Base-by-base conservation (phyloP, 208 protist species). In the Acanthamoeba castellanii region DNA sequence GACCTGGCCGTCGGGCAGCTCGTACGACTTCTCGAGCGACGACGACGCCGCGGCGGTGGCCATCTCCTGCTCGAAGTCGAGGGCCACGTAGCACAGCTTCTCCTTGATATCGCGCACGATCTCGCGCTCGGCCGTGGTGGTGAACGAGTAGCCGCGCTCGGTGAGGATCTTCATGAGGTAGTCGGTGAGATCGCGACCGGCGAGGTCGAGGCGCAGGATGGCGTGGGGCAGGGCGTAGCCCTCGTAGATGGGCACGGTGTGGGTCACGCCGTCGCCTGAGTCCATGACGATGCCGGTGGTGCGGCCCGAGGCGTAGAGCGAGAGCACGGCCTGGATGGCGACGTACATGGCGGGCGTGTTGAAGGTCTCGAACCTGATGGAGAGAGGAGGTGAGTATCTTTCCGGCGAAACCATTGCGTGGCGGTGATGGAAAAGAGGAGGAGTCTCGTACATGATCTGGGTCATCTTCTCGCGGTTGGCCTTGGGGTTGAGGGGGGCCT, bases 31-130 rank as follows among this genome's bases (percentile, higher is more conserved):
- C 5, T 52, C 78, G 11, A 34, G n/a, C 25, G 78, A 52, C 55
- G 96, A 96, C 52, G 52, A 57, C 89, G 52, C 95, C 92, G 78
- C 92, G 95, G 25, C 50, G 4, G 59, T 96, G 78, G 97, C 96
- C 98, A 99, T 99, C 94, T 99, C 99, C 92, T 98, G 96, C 81
- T 99, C 98, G 82, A 99, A 99, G 97, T 99, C 99, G 3, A 96
- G 32, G 6, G 95, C 78, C 37, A 96, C 95, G 70, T 87, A 96
- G 64, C 88, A 16, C 55, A 96, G 81, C 45, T 97, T 97, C 50
- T 95, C 92, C 57, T 95, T 95, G 97, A 98, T 59, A 99, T 95
- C 97, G 99, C 98, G 95, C 97, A 99, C 47, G 3, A 74, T 66
- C 97, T 97, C 96, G 98, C 84, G 42, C 64, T 95, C 42, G 9